These are phyloP conservation scores for Candida glucosophila DNA, from an alignment of 1,139 yeast genomes.

Conservation along the genomic window DNA sequence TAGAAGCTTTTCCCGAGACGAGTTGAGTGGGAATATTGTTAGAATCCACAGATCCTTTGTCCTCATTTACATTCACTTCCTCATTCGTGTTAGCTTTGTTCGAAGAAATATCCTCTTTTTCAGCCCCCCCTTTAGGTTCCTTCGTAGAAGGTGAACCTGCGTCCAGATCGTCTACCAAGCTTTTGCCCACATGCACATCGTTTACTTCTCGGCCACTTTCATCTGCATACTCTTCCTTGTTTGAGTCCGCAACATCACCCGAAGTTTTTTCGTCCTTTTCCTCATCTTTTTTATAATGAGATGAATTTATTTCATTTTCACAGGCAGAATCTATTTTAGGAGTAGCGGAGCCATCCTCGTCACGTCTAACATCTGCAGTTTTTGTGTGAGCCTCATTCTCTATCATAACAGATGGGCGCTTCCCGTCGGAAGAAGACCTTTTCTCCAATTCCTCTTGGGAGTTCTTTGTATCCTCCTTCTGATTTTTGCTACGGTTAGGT, in stretches of 20 bases:
- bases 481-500: not conserved
- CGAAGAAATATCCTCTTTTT: slow-evolving; percentile 2
- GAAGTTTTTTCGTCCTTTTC: slow-evolving; percentile 1
- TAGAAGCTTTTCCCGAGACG: no score
- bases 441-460: not conserved
- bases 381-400: no score
- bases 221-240: slow-evolving; percentile 2
- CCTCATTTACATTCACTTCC: no score
- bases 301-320: slow-evolving; percentile 1
- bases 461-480: no score
- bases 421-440: not conserved
- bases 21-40: no score
- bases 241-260: slow-evolving; percentile 1
- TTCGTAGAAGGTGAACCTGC: slow-evolving; percentile 3
- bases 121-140: slow-evolving; percentile 3
- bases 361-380: no score
- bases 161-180: slow-evolving; percentile 4
- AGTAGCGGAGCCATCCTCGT: no score
- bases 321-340: not conserved
- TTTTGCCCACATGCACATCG: slow-evolving; percentile 6
- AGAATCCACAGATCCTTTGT: no score
- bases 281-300: no score
- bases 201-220: slow-evolving; percentile 3
- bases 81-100: slow-evolving; percentile 2
- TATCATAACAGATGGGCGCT: not conserved